phyloP scores from a whole-genome alignment of 768 basidiomycete species.

The Pseudohyphozyma bogoriensis region DNA sequence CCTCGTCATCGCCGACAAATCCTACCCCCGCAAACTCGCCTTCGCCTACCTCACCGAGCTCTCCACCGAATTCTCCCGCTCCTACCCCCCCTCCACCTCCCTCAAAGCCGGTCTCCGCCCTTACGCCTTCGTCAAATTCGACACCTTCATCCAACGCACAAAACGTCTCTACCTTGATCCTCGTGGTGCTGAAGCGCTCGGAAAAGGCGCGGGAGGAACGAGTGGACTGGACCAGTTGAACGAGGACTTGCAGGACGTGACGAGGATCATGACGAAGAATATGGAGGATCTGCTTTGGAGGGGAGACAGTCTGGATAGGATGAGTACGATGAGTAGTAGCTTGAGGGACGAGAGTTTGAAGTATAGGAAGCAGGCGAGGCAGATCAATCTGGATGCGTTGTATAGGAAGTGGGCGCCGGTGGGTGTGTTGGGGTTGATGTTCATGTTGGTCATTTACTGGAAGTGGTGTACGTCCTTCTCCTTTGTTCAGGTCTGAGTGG shows the following conservation, averaged over 20 bases:
- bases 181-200: constrained; percentile 55
- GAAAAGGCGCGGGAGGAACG: constrained; percentile 36
- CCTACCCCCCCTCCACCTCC: constrained; percentile 57
- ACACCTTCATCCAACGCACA: constrained; percentile 98
- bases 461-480: constrained; percentile 37
- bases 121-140: constrained; percentile 98
- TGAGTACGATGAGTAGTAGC: constrained; percentile 92
- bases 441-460: constrained; percentile 60
- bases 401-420: constrained; percentile 91
- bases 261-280: constrained; percentile 99
- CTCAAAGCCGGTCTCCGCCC: constrained; percentile 87
- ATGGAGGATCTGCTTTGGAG: constrained; percentile 99
- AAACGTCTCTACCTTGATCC: constrained; percentile 91
- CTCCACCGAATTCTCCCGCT: constrained; percentile 84
- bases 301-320: constrained; percentile 92
- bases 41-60: constrained; percentile 97
- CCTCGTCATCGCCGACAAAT: constrained; percentile 89
- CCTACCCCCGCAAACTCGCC: constrained; percentile 68
- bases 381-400: constrained; percentile 89
- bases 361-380: constrained; percentile 87
- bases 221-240: constrained; percentile 77
- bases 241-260: constrained; percentile 94
- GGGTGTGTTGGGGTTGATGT: constrained; percentile 53
- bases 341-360: constrained; percentile 93
- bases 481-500: neutral